Conservation (phyloP, 768 basidiomycete species). For the Podaxis sp. region DNA sequence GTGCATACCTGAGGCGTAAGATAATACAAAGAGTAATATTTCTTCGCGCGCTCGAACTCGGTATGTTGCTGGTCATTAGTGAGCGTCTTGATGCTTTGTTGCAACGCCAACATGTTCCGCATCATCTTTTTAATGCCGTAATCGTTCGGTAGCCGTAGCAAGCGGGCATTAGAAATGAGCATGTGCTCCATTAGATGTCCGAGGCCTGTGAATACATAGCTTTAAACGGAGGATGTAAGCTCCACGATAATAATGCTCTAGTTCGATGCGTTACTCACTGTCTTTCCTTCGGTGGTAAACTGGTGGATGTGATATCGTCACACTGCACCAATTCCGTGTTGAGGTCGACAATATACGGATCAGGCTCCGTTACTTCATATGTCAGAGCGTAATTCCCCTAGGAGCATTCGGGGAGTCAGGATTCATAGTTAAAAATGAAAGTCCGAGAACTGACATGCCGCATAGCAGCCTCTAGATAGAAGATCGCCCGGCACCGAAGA, state of each 20-base stretch:
- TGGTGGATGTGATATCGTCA: conserved; percentile 66
- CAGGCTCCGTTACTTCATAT: conserved; percentile 86
- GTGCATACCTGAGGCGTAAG: conserved; percentile 69
- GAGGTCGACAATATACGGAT: conserved; percentile 84
- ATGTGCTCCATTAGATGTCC: conserved; percentile 83
- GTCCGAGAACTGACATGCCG: conserved; percentile 52
- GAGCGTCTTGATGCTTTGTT: conserved; percentile 85
- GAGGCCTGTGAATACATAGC: conserved; percentile 87
- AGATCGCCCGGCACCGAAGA: conserved; percentile 79
- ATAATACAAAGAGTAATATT: conserved; percentile 80
- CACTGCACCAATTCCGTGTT: conserved; percentile 77
- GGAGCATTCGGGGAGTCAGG: conserved; percentile 13
- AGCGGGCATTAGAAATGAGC: conserved; percentile 71
- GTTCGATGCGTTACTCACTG: conserved; percentile 46
- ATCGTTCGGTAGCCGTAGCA: conserved; percentile 65
- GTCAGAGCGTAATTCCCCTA: conserved; percentile 86
- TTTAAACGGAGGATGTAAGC: conserved; percentile 27
- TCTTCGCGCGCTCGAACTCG: conserved; percentile 74
- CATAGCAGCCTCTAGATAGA: conserved; percentile 79
- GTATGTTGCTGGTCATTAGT: conserved; percentile 57
- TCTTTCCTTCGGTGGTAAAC: conserved; percentile 63
- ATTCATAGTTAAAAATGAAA: background rate
- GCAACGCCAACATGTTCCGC: conserved; percentile 87
- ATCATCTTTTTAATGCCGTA: conserved; percentile 85
- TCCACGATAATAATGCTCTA: background rate